Percentiles rank a stretch among this genome's conserved stretches.
Conservation (phyloP, 202 grass and related monocot species). For the Sporobolus alterniflorus region DNA sequence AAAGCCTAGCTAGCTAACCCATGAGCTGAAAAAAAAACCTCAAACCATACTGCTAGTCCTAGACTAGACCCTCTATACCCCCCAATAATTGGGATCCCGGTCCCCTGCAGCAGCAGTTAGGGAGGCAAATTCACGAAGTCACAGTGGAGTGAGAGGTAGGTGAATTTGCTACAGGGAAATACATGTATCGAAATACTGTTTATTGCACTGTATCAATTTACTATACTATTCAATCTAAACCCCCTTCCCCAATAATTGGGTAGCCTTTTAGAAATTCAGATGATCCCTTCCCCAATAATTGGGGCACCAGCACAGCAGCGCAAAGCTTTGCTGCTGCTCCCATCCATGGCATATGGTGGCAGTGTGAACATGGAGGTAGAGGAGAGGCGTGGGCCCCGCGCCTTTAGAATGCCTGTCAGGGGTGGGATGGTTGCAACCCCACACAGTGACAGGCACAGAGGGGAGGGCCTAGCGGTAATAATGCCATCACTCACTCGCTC, state of each 20-base stretch:
- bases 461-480: slow-evolving; percentile 8
- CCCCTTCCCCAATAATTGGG: too few species aligned
- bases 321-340: background rate
- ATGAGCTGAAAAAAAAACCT: background rate
- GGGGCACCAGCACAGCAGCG: background rate
- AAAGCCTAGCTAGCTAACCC: too few species aligned
- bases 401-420: slow-evolving; percentile 40
- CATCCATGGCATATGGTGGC: slow-evolving; percentile 1
- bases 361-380: slow-evolving; percentile 35
- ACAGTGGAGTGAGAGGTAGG: too few species aligned
- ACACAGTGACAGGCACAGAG: background rate
- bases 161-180: too few species aligned
- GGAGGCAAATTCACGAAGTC: too few species aligned
- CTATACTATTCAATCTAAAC: too few species aligned
- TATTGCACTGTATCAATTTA: too few species aligned
- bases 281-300: slow-evolving; percentile 53
- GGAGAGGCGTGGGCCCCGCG: background rate
- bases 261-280: too few species aligned
- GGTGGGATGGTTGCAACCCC: slow-evolving; percentile 55
- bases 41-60: background rate
- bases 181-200: too few species aligned
- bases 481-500: background rate
- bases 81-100: too few species aligned
- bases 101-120: too few species aligned
- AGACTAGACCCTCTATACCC: background rate